These are phyloP conservation scores for Sphagnurus paluster DNA, from an alignment of 1,284 basidiomycete species.

Conservation along the genomic window DNA sequence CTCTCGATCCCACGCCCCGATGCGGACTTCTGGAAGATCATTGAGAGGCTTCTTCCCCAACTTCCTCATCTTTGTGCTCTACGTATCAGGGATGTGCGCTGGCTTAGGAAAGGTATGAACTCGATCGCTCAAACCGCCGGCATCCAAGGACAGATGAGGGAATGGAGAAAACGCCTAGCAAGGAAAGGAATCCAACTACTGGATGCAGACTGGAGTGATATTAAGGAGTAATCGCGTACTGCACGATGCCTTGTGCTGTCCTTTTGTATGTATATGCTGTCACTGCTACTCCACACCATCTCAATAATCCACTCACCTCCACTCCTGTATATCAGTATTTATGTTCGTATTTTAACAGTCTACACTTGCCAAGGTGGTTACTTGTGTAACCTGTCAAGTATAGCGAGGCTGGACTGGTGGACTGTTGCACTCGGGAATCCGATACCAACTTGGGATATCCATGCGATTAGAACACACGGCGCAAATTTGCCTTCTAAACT, in stretches of 20 bases:
- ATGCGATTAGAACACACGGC: too few relatives aligned
- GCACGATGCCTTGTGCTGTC: not conserved
- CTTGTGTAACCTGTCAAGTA: too few relatives aligned
- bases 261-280: too few relatives aligned
- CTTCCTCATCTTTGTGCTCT: slow-evolving; percentile 58
- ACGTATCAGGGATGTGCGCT: slow-evolving; percentile 66
- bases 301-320: too few relatives aligned
- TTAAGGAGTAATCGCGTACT: slow-evolving; percentile 23
- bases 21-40: slow-evolving; percentile 49
- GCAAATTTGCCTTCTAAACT: too few relatives aligned
- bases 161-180: slow-evolving; percentile 63
- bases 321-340: too few relatives aligned
- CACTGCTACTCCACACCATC: not conserved
- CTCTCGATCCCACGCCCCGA: slow-evolving; percentile 73
- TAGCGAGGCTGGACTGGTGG: too few relatives aligned
- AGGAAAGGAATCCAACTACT: slow-evolving; percentile 58
- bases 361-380: too few relatives aligned
- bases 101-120: slow-evolving; percentile 68
- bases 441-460: too few relatives aligned
- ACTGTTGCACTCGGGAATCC: too few relatives aligned
- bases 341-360: too few relatives aligned
- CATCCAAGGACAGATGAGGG: slow-evolving; percentile 74
- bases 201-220: slow-evolving; percentile 67
- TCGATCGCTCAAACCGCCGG: slow-evolving; percentile 65
- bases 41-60: slow-evolving; percentile 56